These are phyloP conservation scores for Gnomoniopsis smithogilvyi DNA, from an alignment of 2,329 filamentous ascomycete genomes.

Conservation along the genomic window DNA sequence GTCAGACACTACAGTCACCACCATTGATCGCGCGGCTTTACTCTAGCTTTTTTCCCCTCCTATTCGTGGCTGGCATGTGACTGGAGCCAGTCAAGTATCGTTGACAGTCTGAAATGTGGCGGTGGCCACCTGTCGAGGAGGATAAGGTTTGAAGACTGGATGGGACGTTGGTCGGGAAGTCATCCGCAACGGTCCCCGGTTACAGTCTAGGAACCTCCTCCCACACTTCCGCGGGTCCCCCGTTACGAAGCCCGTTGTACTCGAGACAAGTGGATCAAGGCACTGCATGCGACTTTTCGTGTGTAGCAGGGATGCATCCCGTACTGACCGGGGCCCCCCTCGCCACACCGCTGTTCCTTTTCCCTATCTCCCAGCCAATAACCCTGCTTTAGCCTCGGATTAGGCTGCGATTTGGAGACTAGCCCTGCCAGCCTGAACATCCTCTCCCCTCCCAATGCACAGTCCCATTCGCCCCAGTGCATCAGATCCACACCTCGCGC, in stretches of 20 bases:
- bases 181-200: constrained; percentile 12
- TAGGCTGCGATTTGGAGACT: constrained; percentile 6
- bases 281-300: constrained; percentile 9
- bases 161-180: constrained; percentile 10
- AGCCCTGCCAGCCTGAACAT: not conserved
- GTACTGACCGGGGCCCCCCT: constrained; percentile 8
- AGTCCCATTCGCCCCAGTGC: constrained; percentile 3
- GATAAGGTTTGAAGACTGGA: not conserved
- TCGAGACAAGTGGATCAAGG: constrained; percentile 13
- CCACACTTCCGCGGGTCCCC: constrained; percentile 16
- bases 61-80: not conserved
- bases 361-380: not conserved
- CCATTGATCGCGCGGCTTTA: not conserved
- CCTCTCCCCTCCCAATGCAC: not conserved
- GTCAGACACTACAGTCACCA: not conserved
- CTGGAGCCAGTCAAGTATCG: not conserved
- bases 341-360: constrained; percentile 11
- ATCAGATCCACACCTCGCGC: constrained; percentile 1
- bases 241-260: constrained; percentile 15
- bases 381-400: constrained; percentile 1
- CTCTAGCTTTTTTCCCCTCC: not conserved
- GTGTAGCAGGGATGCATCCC: not conserved
- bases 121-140: not conserved
- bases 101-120: not conserved
- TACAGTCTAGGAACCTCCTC: constrained; percentile 15